Base-by-base conservation (phyloP, 257 asterid genomes). In the Solanum medicagineum region DNA sequence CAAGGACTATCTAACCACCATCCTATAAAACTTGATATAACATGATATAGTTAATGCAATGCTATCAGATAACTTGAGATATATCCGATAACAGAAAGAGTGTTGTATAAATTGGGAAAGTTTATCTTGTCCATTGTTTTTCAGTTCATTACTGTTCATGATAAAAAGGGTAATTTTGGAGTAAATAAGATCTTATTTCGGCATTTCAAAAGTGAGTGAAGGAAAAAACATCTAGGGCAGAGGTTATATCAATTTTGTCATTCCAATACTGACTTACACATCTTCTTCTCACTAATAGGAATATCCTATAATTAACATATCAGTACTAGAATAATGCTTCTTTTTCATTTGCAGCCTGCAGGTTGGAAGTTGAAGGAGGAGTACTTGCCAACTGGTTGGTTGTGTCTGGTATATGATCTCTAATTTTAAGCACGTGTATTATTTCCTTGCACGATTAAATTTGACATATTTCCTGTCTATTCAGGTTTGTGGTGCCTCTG, bases 291-390 rank as follows among this genome's bases (percentile, higher is more conserved):
- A 74, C 60, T 74, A 8, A 74, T 22, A 47, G 42, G 22, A 12
- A 74, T 74, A 74, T 22, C 81, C 60, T 2, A 47, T 74, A 22
- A 74, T 74, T 14, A 22, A 47, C 81, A 74, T 47, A 51, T 45
- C 81, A 6, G 9, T 77, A 24, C 47, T 51, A 51, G 45, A 51
- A 79, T 0, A 17, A 51, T 79, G 45, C 65, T 53, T 65, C 83
- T 79, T 57, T 77, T 32, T 83, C 77, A 85, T 89, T 85, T 90
- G 91, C 92, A 97, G 99, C 98, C 99, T 71, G 92, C 98, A 26
- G 98, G 98, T 55, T 97, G 99, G 99, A 93, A 91, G 88, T 90
- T 97, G 87, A 95, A 95, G 93, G 91, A 93, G 91, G 98, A 94
- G 86, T 97, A 90, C 92, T 91, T 97, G 88, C 98, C 98, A 83